These are phyloP conservation scores for Xylariaceae sp. DNA, from an alignment of 2,329 filamentous ascomycete genomes.

Conservation along the genomic window DNA sequence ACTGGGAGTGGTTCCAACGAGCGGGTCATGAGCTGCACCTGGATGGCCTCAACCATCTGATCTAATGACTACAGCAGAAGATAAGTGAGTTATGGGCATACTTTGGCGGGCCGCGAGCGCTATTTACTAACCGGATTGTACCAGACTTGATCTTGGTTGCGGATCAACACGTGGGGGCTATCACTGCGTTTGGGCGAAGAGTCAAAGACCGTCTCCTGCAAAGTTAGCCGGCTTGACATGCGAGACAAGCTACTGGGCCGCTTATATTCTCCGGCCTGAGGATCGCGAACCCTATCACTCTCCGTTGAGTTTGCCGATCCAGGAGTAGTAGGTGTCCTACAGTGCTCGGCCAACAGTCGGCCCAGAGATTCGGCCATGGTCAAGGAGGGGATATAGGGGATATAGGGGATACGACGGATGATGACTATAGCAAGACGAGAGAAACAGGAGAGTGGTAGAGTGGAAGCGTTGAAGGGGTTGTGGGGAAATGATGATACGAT, in stretches of 20 bases:
- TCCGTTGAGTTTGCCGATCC: conserved; percentile 16
- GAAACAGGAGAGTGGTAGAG: neutral
- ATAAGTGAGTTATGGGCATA: neutral
- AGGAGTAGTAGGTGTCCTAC: conserved; percentile 21
- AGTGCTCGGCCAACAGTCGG: conserved; percentile 25
- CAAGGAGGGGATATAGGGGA: neutral
- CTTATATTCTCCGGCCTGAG: conserved; percentile 7
- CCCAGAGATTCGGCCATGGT: conserved; percentile 14
- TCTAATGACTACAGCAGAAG: conserved; percentile 28
- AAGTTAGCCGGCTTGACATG: conserved; percentile 24
- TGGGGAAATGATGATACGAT: too few relatives aligned
- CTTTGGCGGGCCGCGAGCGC: neutral
- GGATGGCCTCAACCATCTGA: conserved; percentile 42
- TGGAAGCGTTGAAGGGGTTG: too few relatives aligned
- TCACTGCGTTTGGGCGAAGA: conserved; percentile 3
- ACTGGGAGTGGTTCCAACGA: conserved; percentile 34
- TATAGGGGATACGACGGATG: neutral
- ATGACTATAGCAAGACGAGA: neutral
- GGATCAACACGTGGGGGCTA: conserved; percentile 16
- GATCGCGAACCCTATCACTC: conserved; percentile 4
- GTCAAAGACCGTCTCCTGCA: conserved; percentile 9
- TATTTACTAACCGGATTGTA: conserved; percentile 32
- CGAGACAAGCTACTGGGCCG: conserved; percentile 15
- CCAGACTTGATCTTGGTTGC: conserved; percentile 29
- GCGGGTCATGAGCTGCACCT: conserved; percentile 37